Base-by-base conservation (phyloP, 2,329 filamentous ascomycete species). In the Botrytis hyacinthi region DNA sequence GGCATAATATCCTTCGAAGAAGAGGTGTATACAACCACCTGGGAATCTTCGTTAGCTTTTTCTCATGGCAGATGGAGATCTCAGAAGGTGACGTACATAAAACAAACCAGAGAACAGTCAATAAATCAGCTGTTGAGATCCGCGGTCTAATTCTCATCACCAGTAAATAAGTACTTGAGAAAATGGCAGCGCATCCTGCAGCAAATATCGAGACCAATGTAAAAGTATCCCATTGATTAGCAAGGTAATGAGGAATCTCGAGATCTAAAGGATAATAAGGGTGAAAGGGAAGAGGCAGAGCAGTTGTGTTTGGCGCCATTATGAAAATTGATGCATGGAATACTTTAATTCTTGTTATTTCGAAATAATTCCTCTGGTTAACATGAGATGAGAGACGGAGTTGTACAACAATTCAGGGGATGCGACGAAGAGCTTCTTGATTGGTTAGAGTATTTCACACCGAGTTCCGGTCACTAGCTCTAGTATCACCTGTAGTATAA, bases 1-100 rank as follows among this genome's bases (percentile, higher is more conserved):
- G 20, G 83, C 82, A 76, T 85, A 88, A 80, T 88, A 87, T 35
- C 86, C 80, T 74, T 77, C 72, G 66, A 77, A 77, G 73, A 80
- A 81, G 54, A 81, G 69, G 73, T 81, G 80, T 29, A 81, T 80
- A 18, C 75, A 75, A 29, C 80, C 80, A 54, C 78, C 78, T 80
- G 62, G 65, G 35, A 29, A n/a, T 14, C 4, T 18, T 35, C 9
- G 16, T 68, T 22, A 67, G 46, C 46, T 44, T 67, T 40, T 29
- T 7, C 2, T 35, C 1, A 29, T 48, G 18, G 12, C 46, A 16
- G 42, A 26, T 26, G 62, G 4, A 29, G 37, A 32, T 18, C 26
- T 48, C 14, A 14, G 7, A 29, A 10, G 18, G 46, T 29, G 4
- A 68, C 29, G 20, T 67, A 67, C 46, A 51, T 20, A 54, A 42